A percentile compares a stretch with the other conserved stretches of the same genome.
Evolutionary conservation across 768 basidiomycete genomes (phyloP).

Genomic region (Boletus insuetus): DNA sequence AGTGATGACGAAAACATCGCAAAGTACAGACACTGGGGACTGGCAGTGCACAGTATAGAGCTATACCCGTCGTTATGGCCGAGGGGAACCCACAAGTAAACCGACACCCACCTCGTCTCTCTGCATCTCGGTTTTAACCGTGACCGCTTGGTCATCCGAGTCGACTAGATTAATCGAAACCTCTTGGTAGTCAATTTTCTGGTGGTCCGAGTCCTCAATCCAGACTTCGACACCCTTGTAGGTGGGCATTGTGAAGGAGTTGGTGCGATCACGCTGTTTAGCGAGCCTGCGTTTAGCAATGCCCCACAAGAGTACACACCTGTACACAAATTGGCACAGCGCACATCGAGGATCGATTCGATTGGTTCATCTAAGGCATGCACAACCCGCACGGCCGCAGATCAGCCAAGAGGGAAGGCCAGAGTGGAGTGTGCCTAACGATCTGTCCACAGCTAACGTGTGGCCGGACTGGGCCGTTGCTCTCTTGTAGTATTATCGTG

Average conservation of each 20-base stretch:
- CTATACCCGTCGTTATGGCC: not conserved
- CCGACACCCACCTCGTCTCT: slow-evolving; percentile 8
- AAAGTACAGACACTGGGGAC: slow-evolving; percentile 13
- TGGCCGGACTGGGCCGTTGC: not conserved
- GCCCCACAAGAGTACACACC: not conserved
- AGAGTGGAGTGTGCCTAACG: not conserved
- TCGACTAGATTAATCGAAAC: slow-evolving; percentile 10
- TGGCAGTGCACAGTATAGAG: slow-evolving; percentile 16
- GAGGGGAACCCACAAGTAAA: not conserved
- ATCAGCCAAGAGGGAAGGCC: not conserved
- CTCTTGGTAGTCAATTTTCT: slow-evolving; percentile 1
- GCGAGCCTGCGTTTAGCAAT: not conserved
- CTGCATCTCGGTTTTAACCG: slow-evolving; percentile 6
- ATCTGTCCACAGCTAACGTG: not conserved
- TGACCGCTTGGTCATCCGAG: slow-evolving; percentile 5
- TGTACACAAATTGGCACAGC: slow-evolving; percentile 5
- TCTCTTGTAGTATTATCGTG: not conserved
- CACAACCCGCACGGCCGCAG: not conserved
- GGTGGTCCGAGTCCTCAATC: slow-evolving; percentile 14
- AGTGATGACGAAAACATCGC: slow-evolving; percentile 12
- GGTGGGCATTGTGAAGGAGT: slow-evolving; percentile 12
- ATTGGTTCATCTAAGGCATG: not conserved
- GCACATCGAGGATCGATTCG: not conserved
- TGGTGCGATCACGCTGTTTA: not conserved
- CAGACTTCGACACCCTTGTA: slow-evolving; percentile 16